Evolutionary conservation across 2,329 filamentous ascomycete genomes (phyloP).

Genomic region (Talaromyces sp.): DNA sequence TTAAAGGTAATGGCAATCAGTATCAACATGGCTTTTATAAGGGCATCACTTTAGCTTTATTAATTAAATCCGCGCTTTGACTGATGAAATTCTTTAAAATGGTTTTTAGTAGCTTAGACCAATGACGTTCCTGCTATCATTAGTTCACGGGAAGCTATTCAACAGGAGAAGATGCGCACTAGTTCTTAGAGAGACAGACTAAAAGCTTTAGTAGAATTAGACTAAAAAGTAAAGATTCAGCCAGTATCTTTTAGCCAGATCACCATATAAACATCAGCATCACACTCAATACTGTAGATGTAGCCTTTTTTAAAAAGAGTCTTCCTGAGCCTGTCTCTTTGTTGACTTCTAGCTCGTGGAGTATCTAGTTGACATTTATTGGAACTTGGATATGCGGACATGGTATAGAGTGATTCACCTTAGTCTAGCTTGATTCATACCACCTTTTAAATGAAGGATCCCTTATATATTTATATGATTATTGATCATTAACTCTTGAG

Average conservation of each 20-base stretch:
- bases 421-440: not conserved
- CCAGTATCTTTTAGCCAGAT: not conserved
- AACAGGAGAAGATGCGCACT: not conserved
- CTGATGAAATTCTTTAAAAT: not conserved
- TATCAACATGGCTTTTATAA: not conserved
- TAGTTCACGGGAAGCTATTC: not conserved
- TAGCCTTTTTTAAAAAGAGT: constrained; percentile 4
- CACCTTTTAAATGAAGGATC: no score
- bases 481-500: not conserved
- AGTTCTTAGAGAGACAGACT: constrained; percentile 2
- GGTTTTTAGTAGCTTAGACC: not conserved
- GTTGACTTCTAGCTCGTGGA: not conserved
- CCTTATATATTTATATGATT: not conserved
- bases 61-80: not conserved
- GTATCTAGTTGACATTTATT: constrained; percentile 1
- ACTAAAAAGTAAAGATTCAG: constrained; percentile 4
- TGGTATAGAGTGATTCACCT: not conserved
- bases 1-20: no score
- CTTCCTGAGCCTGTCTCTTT: constrained; percentile 3
- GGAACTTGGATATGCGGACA: not conserved
- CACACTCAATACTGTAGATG: not conserved
- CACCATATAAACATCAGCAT: constrained; percentile 6
- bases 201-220: not conserved
- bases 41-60: not conserved
- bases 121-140: not conserved